These are phyloP conservation scores for Alternaria sp. DNA, from an alignment of 2,329 filamentous ascomycete genomes.

Conservation along the genomic window DNA sequence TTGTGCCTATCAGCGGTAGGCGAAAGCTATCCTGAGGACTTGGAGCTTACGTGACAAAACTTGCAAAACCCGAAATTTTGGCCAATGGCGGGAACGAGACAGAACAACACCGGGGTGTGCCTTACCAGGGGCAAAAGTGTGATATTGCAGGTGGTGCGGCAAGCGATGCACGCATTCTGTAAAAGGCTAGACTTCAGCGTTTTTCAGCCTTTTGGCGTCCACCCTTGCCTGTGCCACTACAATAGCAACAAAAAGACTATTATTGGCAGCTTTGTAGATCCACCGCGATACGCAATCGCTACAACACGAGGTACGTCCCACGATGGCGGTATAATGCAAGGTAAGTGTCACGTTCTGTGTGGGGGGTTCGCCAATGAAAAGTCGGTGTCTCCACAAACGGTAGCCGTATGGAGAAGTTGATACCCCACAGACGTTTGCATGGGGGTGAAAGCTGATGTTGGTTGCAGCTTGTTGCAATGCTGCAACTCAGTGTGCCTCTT, in stretches of 20 bases:
- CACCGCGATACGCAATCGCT: not conserved
- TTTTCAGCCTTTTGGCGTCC: not conserved
- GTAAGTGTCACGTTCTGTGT: not conserved
- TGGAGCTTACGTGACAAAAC: not conserved
- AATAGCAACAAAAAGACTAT: conserved; percentile 8
- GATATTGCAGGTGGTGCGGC: not conserved
- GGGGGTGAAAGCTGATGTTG: not conserved
- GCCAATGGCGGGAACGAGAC: not conserved
- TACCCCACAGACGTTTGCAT: conserved; percentile 3
- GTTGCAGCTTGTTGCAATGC: not conserved
- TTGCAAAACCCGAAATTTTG: not conserved
- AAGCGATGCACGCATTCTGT: not conserved
- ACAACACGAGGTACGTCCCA: not conserved
- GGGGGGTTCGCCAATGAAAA: not conserved
- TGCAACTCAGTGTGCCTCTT: not conserved
- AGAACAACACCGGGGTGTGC: not conserved
- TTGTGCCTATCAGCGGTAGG: not conserved
- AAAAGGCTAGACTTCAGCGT: not conserved
- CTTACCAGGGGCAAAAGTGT: not conserved
- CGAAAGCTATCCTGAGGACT: not conserved
- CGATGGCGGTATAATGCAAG: not conserved
- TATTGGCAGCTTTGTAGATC: not conserved
- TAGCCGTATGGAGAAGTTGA: conserved; percentile 3
- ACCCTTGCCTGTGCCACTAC: not conserved
- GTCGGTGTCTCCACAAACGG: conserved; percentile 4